Conservation (phyloP, 2,329 filamentous ascomycete species). For the Colletotrichum cereale region DNA sequence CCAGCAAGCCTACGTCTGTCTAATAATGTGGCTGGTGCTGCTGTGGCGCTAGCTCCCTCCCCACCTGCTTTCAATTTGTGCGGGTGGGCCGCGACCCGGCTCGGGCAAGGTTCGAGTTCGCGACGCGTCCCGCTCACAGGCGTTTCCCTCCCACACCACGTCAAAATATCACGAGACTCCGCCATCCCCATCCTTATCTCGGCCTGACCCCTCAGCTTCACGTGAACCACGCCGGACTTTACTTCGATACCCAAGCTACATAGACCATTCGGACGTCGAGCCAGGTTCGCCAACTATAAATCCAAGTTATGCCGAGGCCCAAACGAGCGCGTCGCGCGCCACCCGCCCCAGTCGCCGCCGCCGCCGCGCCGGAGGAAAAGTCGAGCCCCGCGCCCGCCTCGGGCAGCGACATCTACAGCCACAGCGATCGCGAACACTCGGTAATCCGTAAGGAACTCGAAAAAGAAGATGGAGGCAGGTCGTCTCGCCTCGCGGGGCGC, state of each 20-base stretch:
- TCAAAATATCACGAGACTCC: constrained; percentile 36
- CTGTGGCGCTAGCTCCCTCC: constrained; percentile 33
- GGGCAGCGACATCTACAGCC: constrained; percentile 50
- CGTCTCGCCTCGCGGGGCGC: constrained; percentile 1
- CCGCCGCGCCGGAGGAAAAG: constrained; percentile 27
- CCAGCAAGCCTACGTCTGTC: background rate
- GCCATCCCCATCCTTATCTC: constrained; percentile 10
- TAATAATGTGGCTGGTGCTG: constrained; percentile 25
- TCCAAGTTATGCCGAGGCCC: constrained; percentile 47
- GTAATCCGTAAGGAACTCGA: constrained; percentile 43
- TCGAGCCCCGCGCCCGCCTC: constrained; percentile 28
- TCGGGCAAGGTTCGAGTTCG: constrained; percentile 30
- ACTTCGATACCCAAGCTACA: background rate
- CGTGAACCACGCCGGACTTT: background rate
- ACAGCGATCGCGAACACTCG: constrained; percentile 52
- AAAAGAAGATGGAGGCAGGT: background rate
- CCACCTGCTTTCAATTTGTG: constrained; percentile 2
- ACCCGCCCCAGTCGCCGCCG: constrained; percentile 40
- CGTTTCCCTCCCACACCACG: constrained; percentile 35
- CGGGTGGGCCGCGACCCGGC: constrained; percentile 12
- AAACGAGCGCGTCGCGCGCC: constrained; percentile 48
- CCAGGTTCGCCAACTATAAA: background rate
- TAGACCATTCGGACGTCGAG: background rate
- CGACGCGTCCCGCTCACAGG: constrained; percentile 34
- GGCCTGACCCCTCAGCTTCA: constrained; percentile 2